Conservation (phyloP, 306 rosid species). For the Trifolium pratense region DNA sequence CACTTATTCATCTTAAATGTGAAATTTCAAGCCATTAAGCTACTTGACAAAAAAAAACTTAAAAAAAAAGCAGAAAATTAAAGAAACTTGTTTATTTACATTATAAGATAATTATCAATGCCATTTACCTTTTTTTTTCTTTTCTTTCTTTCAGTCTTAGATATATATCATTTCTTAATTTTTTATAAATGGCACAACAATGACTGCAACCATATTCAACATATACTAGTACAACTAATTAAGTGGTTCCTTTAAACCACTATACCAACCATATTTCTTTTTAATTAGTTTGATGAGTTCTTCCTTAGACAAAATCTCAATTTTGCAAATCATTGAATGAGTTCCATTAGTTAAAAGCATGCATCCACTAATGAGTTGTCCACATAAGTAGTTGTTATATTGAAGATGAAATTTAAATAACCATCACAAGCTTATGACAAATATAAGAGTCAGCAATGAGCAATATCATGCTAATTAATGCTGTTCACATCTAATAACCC, state of each 20-base stretch:
- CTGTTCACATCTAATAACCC: constrained; percentile 10
- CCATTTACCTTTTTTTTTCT: too few species aligned
- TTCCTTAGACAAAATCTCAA: background rate
- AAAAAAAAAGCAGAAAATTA: too few species aligned
- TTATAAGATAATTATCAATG: too few species aligned
- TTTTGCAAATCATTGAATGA: constrained; percentile 27
- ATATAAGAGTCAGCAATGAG: constrained; percentile 30
- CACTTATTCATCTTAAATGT: too few species aligned
- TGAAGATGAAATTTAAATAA: constrained; percentile 7
- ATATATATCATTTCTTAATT: background rate
- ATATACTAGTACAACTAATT: background rate
- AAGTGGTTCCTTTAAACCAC: background rate
- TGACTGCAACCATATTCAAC: background rate
- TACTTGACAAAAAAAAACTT: too few species aligned
- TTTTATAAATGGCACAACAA: constrained; percentile 10
- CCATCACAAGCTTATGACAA: constrained; percentile 26
- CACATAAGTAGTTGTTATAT: constrained; percentile 13
- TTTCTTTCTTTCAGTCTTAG: background rate
- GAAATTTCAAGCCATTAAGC: too few species aligned
- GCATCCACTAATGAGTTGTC: constrained; percentile 11
- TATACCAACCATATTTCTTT: background rate
- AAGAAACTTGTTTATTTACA: too few species aligned
- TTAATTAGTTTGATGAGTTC: constrained; percentile 19
- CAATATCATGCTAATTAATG: constrained; percentile 16
- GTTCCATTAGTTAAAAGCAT: constrained; percentile 2